Conservation (phyloP, 2,329 filamentous ascomycete species). For the Didymella pomorum region DNA sequence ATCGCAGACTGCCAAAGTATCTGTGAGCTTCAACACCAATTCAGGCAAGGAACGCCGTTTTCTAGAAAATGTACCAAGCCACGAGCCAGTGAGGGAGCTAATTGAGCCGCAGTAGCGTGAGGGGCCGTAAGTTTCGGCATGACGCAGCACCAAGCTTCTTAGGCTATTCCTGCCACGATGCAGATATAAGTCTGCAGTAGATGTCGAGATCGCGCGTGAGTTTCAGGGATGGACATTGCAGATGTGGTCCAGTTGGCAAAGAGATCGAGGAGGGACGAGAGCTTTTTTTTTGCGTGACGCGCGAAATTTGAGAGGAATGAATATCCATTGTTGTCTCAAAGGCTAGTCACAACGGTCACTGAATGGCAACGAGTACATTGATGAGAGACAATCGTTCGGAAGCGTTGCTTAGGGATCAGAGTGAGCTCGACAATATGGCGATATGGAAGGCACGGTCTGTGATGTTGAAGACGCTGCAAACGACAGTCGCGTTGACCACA, state of each 20-base stretch:
- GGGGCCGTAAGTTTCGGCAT: not conserved
- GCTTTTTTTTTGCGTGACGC: not conserved
- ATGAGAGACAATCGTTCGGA: too few species aligned
- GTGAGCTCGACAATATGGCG: too few species aligned
- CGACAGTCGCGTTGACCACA: too few species aligned
- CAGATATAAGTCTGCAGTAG: not conserved
- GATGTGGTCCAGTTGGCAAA: not conserved
- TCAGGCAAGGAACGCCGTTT: not conserved
- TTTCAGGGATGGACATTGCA: not conserved
- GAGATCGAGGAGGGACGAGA: not conserved
- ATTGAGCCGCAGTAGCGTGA: not conserved
- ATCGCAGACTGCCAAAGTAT: too few species aligned
- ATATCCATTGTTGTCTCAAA: too few species aligned
- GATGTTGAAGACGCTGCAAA: too few species aligned
- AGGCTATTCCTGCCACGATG: not conserved
- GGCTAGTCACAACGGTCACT: too few species aligned
- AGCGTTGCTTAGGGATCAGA: too few species aligned
- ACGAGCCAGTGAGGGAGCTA: not conserved
- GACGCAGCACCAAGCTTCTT: not conserved
- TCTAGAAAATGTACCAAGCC: not conserved
- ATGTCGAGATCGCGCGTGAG: not conserved
- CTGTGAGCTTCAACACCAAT: not conserved
- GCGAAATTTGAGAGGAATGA: not conserved
- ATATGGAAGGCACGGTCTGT: too few species aligned
- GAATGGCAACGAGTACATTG: too few species aligned